Evolutionary conservation across 208 protist genomes (phyloP).

Genomic region (Leishmania tropica): DNA sequence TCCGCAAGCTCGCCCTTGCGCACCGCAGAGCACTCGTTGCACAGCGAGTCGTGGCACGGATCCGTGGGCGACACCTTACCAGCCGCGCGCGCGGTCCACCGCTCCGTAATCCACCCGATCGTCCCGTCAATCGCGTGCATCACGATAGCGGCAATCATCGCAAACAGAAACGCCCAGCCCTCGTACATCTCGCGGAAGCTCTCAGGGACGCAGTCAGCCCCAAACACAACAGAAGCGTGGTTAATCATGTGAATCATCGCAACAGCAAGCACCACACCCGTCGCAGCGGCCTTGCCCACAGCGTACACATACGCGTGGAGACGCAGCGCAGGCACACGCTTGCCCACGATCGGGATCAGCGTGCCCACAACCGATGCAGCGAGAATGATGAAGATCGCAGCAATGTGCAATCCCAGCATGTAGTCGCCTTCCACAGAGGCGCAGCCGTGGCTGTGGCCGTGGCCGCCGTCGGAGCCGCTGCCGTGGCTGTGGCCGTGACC

Average conservation of each 20-base stretch:
- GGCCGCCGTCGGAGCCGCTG: background rate
- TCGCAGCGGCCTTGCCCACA: constrained; percentile 52
- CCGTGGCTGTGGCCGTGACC: background rate
- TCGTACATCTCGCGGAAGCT: constrained; percentile 46
- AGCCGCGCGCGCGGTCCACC: constrained; percentile 1
- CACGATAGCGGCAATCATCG: constrained; percentile 49
- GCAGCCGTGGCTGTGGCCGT: constrained; percentile 24
- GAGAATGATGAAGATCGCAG: constrained; percentile 71
- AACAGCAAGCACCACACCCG: constrained; percentile 64
- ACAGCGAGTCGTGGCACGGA: constrained; percentile 10
- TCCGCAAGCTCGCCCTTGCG: constrained; percentile 8
- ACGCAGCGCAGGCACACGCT: constrained; percentile 37
- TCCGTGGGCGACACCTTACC: background rate
- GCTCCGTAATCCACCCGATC: constrained; percentile 29
- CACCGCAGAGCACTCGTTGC: constrained; percentile 10
- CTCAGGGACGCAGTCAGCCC: constrained; percentile 40
- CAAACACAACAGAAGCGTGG: constrained; percentile 20
- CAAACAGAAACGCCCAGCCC: constrained; percentile 56
- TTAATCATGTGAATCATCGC: constrained; percentile 59
- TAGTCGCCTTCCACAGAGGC: constrained; percentile 34
- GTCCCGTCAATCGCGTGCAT: constrained; percentile 65
- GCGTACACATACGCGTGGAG: constrained; percentile 47
- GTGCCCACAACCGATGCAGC: constrained; percentile 53
- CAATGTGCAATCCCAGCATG: constrained; percentile 55
- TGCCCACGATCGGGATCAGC: constrained; percentile 54